Evolutionary conservation across 495 filamentous ascomycete genomes (phyloP).

Genomic region (Neurospora sp.): DNA sequence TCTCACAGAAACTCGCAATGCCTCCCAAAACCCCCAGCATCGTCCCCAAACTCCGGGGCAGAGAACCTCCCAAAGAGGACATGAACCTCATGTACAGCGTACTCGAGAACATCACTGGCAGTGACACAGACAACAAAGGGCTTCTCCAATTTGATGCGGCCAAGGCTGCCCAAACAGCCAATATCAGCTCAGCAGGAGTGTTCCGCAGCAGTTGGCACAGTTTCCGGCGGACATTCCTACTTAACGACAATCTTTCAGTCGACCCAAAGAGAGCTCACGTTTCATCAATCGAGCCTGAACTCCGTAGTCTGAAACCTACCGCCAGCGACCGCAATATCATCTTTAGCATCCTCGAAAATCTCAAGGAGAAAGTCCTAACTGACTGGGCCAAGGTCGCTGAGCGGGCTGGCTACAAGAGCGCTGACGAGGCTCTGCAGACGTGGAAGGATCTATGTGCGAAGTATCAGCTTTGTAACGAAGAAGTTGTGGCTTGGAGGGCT

Average conservation of each 20-base stretch:
- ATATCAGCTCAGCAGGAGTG: not conserved
- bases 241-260: not conserved
- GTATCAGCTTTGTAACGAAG: not conserved
- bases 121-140: not conserved
- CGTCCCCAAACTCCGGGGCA: not conserved
- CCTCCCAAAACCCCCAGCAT: not conserved
- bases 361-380: not conserved
- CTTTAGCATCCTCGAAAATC: not conserved
- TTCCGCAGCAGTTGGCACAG: not conserved
- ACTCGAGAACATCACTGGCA: not conserved
- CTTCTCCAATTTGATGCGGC: not conserved
- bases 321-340: not conserved
- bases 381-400: not conserved
- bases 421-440: not conserved
- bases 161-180: not conserved
- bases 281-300: not conserved
- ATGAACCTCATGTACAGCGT: not conserved
- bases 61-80: not conserved
- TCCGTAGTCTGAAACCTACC: not conserved
- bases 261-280: not conserved
- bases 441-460: not conserved
- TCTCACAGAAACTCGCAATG: not conserved
- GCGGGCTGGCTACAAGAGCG: not conserved
- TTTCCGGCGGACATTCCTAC: not conserved
- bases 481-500: not conserved